phyloP scores from a whole-genome alignment of 2,329 filamentous ascomycete species.

The Simplicillium aogashimaense region DNA sequence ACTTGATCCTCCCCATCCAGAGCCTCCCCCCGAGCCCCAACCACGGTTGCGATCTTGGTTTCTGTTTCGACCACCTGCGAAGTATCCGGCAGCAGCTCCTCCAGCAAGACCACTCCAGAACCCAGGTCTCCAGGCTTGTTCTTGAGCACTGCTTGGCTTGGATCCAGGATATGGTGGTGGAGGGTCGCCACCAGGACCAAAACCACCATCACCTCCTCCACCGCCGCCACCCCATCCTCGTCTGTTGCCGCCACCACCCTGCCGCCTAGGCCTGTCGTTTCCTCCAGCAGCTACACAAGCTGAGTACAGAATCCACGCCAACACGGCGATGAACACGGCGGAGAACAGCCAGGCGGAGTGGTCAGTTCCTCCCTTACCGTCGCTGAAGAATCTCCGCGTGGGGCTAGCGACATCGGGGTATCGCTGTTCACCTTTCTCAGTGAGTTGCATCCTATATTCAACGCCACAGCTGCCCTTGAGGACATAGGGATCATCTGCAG shows the following conservation, averaged over 20 bases:
- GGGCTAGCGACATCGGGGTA: slow-evolving; percentile 46
- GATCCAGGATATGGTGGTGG: slow-evolving; percentile 41
- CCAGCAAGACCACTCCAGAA: slow-evolving; percentile 52
- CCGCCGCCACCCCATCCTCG: slow-evolving; percentile 31
- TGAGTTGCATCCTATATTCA: slow-evolving; percentile 75
- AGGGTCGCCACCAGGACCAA: slow-evolving; percentile 29
- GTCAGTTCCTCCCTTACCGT: slow-evolving; percentile 19
- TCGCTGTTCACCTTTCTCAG: slow-evolving; percentile 60
- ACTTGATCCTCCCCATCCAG: slow-evolving; percentile 22
- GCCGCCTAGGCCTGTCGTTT: background rate
- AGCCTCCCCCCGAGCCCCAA: slow-evolving; percentile 16
- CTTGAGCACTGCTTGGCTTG: slow-evolving; percentile 4
- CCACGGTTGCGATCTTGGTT: slow-evolving; percentile 18
- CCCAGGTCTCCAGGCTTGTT: slow-evolving; percentile 10
- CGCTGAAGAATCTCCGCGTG: slow-evolving; percentile 22
- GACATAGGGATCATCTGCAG: slow-evolving; percentile 71
- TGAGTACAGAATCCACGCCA: slow-evolving; percentile 52
- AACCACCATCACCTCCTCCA: slow-evolving; percentile 23
- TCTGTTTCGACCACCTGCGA: slow-evolving; percentile 42
- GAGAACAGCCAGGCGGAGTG: slow-evolving; percentile 43
- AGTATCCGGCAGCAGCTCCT: slow-evolving; percentile 60
- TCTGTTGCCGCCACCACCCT: slow-evolving; percentile 23
- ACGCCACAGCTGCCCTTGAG: slow-evolving; percentile 88
- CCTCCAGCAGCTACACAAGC: slow-evolving; percentile 27
- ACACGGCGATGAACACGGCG: slow-evolving; percentile 49